Evolutionary conservation across 768 basidiomycete genomes (phyloP).

Genomic region (Agrocybe praecox): DNA sequence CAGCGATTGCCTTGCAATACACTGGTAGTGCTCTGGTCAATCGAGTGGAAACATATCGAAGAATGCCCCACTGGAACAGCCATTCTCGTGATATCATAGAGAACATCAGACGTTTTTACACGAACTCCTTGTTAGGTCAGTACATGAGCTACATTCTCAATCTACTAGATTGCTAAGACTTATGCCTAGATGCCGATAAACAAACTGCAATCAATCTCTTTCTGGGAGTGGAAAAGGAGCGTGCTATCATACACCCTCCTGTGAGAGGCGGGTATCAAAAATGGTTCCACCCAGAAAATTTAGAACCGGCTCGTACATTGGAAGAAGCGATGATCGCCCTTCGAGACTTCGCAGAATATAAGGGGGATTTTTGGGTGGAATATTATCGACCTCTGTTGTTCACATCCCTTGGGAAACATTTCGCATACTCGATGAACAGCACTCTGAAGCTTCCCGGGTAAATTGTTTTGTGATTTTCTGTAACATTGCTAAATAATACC

Average conservation of each 20-base stretch:
- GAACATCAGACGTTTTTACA: slow-evolving; percentile 92
- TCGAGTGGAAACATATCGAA: slow-evolving; percentile 92
- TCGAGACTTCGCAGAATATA: slow-evolving; percentile 55
- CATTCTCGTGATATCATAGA: slow-evolving; percentile 97
- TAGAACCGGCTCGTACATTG: slow-evolving; percentile 67
- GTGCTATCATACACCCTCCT: slow-evolving; percentile 48
- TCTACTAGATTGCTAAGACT: neutral
- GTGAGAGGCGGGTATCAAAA: slow-evolving; percentile 76
- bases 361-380: slow-evolving; percentile 84
- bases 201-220: slow-evolving; percentile 98
- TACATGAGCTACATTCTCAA: neutral
- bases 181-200: slow-evolving; percentile 83
- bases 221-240: slow-evolving; percentile 71
- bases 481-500: too few relatives aligned
- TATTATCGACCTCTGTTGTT: slow-evolving; percentile 87
- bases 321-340: slow-evolving; percentile 68
- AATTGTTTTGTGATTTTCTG: too few relatives aligned
- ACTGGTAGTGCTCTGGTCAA: slow-evolving; percentile 97
- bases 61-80: slow-evolving; percentile 97
- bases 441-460: slow-evolving; percentile 84
- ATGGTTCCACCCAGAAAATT: slow-evolving; percentile 80
- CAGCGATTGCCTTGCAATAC: slow-evolving; percentile 94
- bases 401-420: slow-evolving; percentile 85
- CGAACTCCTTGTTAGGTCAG: slow-evolving; percentile 87
- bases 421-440: slow-evolving; percentile 92